Conservation (phyloP, 2,329 filamentous ascomycete genomes). For the Neonectria neomacrospora region DNA sequence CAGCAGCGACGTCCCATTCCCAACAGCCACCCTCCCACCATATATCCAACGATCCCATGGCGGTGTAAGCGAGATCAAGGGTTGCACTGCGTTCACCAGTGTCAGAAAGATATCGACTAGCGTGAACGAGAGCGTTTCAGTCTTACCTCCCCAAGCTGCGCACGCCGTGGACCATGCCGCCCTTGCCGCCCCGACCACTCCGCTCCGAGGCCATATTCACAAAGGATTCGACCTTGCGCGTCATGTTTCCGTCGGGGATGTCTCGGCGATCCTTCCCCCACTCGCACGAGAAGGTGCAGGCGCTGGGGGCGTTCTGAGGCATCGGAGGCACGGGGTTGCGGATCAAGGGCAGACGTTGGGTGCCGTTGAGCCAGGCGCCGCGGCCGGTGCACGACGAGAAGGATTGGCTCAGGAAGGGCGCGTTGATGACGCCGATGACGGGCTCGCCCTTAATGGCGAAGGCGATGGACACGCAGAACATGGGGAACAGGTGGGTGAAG, state of each 20-base stretch:
- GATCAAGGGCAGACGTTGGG: conserved; percentile 70
- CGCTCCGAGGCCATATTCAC: conserved; percentile 78
- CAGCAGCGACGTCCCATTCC: conserved; percentile 86
- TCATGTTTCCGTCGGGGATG: conserved; percentile 72
- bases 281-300: conserved; percentile 79
- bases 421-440: conserved; percentile 76
- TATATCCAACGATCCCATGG: conserved; percentile 80
- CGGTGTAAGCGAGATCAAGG: conserved; percentile 78
- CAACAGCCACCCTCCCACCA: conserved; percentile 88
- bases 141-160: conserved; percentile 70
- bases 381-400: conserved; percentile 74
- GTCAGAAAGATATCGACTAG: background rate
- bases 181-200: conserved; percentile 70
- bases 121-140: background rate
- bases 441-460: conserved; percentile 70
- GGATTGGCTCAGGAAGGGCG: conserved; percentile 74
- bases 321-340: conserved; percentile 71
- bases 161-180: conserved; percentile 83
- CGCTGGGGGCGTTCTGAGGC: conserved; percentile 71
- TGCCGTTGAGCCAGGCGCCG: conserved; percentile 77
- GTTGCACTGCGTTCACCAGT: conserved; percentile 65
- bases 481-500: conserved; percentile 82
- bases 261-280: conserved; percentile 84
- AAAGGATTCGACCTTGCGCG: conserved; percentile 79
- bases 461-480: conserved; percentile 83